phyloP scores from a whole-genome alignment of 2,329 filamentous ascomycete species.

The Juglanconis sp. region DNA sequence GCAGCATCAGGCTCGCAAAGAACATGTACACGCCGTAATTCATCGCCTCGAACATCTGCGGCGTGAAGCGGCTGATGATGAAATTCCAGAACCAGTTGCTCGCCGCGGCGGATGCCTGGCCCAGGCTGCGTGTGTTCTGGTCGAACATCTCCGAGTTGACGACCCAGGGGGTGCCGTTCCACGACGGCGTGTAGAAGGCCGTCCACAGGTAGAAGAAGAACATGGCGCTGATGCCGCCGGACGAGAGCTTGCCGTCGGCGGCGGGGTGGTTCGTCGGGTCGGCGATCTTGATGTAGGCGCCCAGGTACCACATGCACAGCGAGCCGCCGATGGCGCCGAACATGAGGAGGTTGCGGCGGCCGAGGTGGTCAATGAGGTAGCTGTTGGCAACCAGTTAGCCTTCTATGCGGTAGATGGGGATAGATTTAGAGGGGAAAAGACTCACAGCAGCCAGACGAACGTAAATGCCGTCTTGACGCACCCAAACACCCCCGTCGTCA shows the following conservation, averaged over 20 bases:
- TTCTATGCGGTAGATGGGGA: slow-evolving; percentile 33
- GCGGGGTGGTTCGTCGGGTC: slow-evolving; percentile 32
- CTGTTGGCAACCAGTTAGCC: not conserved
- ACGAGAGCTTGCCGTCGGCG: slow-evolving; percentile 25
- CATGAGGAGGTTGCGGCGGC: slow-evolving; percentile 58
- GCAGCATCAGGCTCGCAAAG: slow-evolving; percentile 61
- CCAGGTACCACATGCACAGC: slow-evolving; percentile 63
- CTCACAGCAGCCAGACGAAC: slow-evolving; percentile 64
- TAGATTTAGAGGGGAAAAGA: slow-evolving; percentile 54
- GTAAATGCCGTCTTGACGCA: slow-evolving; percentile 71
- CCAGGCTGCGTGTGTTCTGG: slow-evolving; percentile 64
- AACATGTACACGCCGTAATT: slow-evolving; percentile 67
- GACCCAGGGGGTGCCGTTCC: slow-evolving; percentile 76
- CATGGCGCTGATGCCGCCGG: slow-evolving; percentile 55
- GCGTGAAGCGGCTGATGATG: slow-evolving; percentile 64
- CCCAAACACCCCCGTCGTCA: slow-evolving; percentile 73
- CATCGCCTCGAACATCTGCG: slow-evolving; percentile 59
- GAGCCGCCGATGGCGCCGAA: slow-evolving; percentile 58
- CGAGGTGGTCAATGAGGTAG: slow-evolving; percentile 62
- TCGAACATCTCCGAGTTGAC: slow-evolving; percentile 75
- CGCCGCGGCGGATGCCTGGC: slow-evolving; percentile 67
- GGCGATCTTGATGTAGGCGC: slow-evolving; percentile 55
- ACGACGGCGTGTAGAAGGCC: slow-evolving; percentile 67
- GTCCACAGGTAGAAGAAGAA: slow-evolving; percentile 77
- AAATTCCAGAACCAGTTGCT: slow-evolving; percentile 76